Evolutionary conservation across 768 basidiomycete genomes (phyloP), one percentile per base, ranked within the genome.

Genomic region (Leccinum arenicola): DNA sequence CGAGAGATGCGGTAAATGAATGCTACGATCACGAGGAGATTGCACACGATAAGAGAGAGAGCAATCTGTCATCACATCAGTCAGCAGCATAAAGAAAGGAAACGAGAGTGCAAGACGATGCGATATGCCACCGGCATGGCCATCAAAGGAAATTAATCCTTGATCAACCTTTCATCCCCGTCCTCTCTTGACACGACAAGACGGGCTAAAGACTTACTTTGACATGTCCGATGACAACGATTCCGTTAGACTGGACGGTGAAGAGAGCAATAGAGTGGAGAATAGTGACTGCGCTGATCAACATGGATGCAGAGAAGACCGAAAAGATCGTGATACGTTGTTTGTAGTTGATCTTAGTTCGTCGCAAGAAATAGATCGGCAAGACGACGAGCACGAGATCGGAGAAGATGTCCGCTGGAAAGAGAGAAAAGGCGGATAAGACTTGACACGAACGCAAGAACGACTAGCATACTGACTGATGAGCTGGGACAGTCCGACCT

Each of bases 21-120:
- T 14, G 64, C 31, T 19, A 68, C 64, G 29, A 72, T 60, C 45
- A 72, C 72, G 33, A 71, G 61, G 12, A 64, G 56, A 23, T 70
- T 68, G 59, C 70, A 72, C 7, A 72, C 57, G 40, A 72, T 55
- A 23, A 68, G 43, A 8, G 68, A 60, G 15, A 68, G 54, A 7
- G 72, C 66, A 4, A 63, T 23, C 70, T 70, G 36, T 60, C 43
- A 12, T 6, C 14, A 15, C 1, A 12, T 21, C 43, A 14, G 33
- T 52, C 35, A 58, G 56, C 38, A 6, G 17, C 27, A 27, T 29
- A 31, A 17, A 31, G 4, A 35, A 38, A n/a, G 10, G 9, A n/a
- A 29, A 19, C 6, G 12, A 1, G 6, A 29, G 19, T 15, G 25
- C 9, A 38, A 31, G 10, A 25, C 27, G 21, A 25, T 17, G 3